These are phyloP conservation scores for Pleurotus ostreatus DNA, from an alignment of 768 basidiomycete genomes.

Conservation along the genomic window DNA sequence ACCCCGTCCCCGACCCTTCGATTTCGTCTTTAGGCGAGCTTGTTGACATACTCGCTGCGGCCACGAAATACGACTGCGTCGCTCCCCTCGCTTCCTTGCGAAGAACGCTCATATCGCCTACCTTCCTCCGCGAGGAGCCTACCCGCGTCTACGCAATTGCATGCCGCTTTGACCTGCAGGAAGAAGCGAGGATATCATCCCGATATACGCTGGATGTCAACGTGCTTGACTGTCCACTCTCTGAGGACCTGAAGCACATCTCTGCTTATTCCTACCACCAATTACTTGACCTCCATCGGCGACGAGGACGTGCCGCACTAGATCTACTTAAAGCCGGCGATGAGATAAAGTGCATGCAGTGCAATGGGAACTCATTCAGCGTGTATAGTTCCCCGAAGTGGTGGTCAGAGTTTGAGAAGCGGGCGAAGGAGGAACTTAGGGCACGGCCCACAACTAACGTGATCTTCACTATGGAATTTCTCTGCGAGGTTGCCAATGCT, in stretches of 20 bases:
- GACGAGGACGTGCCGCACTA: slow-evolving; percentile 45
- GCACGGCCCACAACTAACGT: slow-evolving; percentile 52
- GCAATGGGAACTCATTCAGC: slow-evolving; percentile 46
- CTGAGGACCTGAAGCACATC: slow-evolving; percentile 62
- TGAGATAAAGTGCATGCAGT: slow-evolving; percentile 63
- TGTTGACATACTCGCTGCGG: slow-evolving; percentile 43
- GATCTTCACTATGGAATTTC: slow-evolving; percentile 58
- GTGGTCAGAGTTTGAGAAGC: slow-evolving; percentile 61
- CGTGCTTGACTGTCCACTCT: slow-evolving; percentile 53
- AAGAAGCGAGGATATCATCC: slow-evolving; percentile 61
- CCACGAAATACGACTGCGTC: slow-evolving; percentile 62
- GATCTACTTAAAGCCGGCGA: slow-evolving; percentile 41
- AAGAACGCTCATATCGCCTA: slow-evolving; percentile 42
- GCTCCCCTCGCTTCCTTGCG: slow-evolving; percentile 46
- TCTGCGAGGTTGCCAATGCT: slow-evolving; percentile 45
- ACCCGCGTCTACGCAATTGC: slow-evolving; percentile 70
- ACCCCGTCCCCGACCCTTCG: slow-evolving; percentile 54
- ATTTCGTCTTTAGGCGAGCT: slow-evolving; percentile 53
- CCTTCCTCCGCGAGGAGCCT: slow-evolving; percentile 44
- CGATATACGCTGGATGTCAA: slow-evolving; percentile 48
- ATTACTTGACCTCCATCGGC: slow-evolving; percentile 56
- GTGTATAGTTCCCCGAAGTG: slow-evolving; percentile 55
- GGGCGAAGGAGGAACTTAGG: slow-evolving; percentile 55
- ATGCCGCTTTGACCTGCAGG: slow-evolving; percentile 57
- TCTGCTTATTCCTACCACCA: slow-evolving; percentile 66